Base-by-base conservation (phyloP, 2,329 filamentous ascomycete species). In the Fusarium armeniacum region DNA sequence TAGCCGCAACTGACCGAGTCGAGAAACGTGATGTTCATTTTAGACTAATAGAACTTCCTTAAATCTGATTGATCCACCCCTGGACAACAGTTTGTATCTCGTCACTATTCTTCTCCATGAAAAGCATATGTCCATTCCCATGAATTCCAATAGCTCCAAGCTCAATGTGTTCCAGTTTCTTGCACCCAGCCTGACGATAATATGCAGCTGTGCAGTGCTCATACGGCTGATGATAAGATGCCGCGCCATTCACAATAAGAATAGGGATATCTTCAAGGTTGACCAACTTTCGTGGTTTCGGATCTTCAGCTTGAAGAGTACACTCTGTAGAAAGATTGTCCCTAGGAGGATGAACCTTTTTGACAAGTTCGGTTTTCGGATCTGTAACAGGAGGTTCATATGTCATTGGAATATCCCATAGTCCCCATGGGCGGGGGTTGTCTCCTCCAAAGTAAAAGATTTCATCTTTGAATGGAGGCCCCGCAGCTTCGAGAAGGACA, bases 331-430 rank as follows among this genome's bases (percentile, higher is more conserved):
- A 71, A 9, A 58, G 38, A 10, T 22, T 16, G 10, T 61, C 51
- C 2, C 43, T 56, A 2, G 58, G 49, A 4, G 58, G 8, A 18
- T 63, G 54, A 15, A 58, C 62, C 6, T 62, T 18, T n/a, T 65
- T 50, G 7, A 73, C 22, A n/a, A 73, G 67, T 4, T 73, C 62
- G 0, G 35, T 41, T 2, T 52, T 54, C 6, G 72, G 72, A 8
- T 74, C 55, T 0, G 36, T 57, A 0, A 73, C 79, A 0, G 80
- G 72, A 13, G 85, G 85, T 2, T 75, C 76, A 69, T 85, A 88
- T 0, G 79, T 81, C 18, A 88, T 62, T 0, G 84, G 81, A n/a
- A 84, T 80, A 45, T 84, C 80, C 8, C 84, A 81, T 8, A 87
- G 65, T 1, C 85, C 86, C 71, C 80, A 88, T 1, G 77, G 70